These are phyloP conservation scores for Aurifilum marmelostoma DNA, from an alignment of 2,329 filamentous ascomycete genomes.

Conservation along the genomic window DNA sequence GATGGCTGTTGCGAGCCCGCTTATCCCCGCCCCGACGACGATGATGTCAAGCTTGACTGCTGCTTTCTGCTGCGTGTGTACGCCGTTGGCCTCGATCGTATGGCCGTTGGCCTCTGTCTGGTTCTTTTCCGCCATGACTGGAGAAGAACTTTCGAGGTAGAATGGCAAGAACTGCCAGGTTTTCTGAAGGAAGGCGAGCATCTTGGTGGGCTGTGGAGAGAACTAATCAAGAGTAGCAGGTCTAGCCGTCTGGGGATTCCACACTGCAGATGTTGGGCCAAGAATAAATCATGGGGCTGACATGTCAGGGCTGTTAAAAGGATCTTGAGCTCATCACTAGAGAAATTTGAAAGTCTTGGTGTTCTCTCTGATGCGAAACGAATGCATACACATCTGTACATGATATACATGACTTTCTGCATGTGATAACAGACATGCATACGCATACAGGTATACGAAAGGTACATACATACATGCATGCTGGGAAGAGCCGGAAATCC, in stretches of 20 bases:
- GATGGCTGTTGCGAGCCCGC: constrained; percentile 29
- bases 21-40: constrained; percentile 28
- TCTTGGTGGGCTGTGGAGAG: background rate
- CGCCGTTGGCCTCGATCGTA: background rate
- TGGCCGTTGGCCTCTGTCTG: background rate
- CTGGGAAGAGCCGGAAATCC: background rate
- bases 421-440: background rate
- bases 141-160: background rate
- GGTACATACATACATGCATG: background rate
- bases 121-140: background rate
- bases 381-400: background rate
- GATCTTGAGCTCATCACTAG: background rate
- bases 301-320: background rate
- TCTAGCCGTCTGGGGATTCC: background rate
- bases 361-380: too few species aligned
- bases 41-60: constrained; percentile 25
- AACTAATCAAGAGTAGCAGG: too few species aligned
- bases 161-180: background rate
- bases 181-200: background rate
- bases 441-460: background rate
- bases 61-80: constrained; percentile 18
- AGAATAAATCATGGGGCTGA: background rate
- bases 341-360: too few species aligned
- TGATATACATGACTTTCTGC: too few species aligned
- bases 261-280: background rate